These are phyloP conservation scores for Xanthoparmelia taractica DNA, from an alignment of 495 filamentous ascomycete species.

Conservation along the genomic window DNA sequence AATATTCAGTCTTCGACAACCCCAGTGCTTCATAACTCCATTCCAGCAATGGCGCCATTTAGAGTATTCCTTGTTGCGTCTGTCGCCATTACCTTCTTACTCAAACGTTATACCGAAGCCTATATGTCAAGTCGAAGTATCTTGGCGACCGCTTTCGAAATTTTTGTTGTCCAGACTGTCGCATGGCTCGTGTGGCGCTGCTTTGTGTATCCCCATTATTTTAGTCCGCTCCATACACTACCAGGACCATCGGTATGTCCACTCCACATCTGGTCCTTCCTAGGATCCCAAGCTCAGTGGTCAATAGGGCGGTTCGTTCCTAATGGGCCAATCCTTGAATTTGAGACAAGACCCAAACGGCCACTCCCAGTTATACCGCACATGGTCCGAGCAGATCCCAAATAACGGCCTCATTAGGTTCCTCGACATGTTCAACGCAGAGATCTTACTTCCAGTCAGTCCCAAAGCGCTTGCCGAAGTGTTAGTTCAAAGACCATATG, in stretches of 20 bases:
- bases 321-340: background rate
- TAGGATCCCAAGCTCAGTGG: background rate
- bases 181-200: conserved; percentile 2
- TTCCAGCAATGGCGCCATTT: background rate
- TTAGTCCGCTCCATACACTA: background rate
- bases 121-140: background rate
- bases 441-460: conserved; percentile 57
- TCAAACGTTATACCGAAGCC: background rate
- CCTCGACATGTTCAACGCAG: conserved; percentile 47
- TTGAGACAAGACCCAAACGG: background rate
- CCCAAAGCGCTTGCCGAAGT: conserved; percentile 63
- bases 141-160: background rate
- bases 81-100: background rate
- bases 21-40: background rate
- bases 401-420: conserved; percentile 9
- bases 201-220: background rate
- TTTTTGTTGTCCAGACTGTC: background rate
- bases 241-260: conserved; percentile 4
- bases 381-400: background rate
- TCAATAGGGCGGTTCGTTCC: background rate
- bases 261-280: background rate
- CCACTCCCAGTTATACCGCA: background rate
- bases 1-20: background rate
- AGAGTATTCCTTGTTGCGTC: background rate
- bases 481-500: conserved; percentile 60